Evolutionary conservation across 139 green algal genomes (phyloP).

Genomic region (Chlorella sp.): DNA sequence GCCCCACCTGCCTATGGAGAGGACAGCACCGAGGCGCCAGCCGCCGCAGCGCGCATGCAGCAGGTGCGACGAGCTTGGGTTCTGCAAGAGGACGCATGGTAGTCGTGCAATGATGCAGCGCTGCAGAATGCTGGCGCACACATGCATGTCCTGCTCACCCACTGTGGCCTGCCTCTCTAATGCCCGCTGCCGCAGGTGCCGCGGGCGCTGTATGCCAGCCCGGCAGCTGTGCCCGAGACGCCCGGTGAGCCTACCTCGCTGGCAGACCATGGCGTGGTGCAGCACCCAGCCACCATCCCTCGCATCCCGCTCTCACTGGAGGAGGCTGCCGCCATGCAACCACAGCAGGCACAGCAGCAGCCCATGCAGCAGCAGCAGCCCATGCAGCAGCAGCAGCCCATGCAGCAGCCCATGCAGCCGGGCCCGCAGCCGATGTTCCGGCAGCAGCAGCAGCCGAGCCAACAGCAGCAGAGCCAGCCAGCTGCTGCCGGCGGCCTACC

Average conservation of each 20-base stretch:
- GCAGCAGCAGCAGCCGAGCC: slow-evolving; percentile 13
- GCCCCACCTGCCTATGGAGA: not conserved
- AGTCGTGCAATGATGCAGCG: too few species aligned
- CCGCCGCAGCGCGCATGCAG: not conserved
- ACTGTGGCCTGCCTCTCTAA: too few species aligned
- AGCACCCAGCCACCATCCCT: slow-evolving; percentile 29
- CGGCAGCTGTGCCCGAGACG: not conserved
- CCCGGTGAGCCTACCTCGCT: not conserved
- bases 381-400: not conserved
- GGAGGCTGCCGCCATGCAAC: slow-evolving; percentile 4
- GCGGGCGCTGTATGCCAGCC: not conserved
- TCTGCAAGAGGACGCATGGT: too few species aligned
- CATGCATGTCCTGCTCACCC: too few species aligned
- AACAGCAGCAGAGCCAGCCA: not conserved
- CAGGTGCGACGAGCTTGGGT: not conserved
- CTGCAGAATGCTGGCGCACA: too few species aligned
- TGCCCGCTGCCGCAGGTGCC: not conserved
- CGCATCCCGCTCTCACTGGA: slow-evolving; percentile 31
- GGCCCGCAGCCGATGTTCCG: too few species aligned
- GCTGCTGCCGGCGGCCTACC: not conserved
- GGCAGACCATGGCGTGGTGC: slow-evolving; percentile 8
- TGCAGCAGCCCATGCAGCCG: not conserved
- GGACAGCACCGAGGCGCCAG: slow-evolving; percentile 4
- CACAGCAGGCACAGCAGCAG: slow-evolving; percentile 23
- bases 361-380: not conserved